A percentile compares a stretch with the other conserved stretches of the same genome.
phyloP scores from a whole-genome alignment of 768 basidiomycete genomes.

The Tylopilus sp. region DNA sequence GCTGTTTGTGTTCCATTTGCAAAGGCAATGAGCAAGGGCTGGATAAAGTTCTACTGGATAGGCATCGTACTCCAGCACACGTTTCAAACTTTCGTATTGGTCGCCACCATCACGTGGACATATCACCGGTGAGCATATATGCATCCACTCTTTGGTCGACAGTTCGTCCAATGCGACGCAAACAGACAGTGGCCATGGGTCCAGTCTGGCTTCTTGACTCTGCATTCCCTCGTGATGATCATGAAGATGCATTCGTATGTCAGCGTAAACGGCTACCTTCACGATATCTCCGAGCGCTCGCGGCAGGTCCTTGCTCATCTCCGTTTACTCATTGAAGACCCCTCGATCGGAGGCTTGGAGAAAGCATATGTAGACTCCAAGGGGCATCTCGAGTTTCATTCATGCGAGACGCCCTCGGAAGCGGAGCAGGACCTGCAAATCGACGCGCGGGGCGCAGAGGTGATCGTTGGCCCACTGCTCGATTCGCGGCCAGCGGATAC shows the following conservation, averaged over 20 bases:
- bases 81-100: slow-evolving; percentile 72
- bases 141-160: not conserved
- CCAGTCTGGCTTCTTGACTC: slow-evolving; percentile 84
- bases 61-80: slow-evolving; percentile 79
- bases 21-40: slow-evolving; percentile 68
- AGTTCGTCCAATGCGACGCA: not conserved
- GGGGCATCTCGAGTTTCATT: slow-evolving; percentile 32
- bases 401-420: slow-evolving; percentile 20
- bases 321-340: slow-evolving; percentile 41
- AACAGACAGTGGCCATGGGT: slow-evolving; percentile 97
- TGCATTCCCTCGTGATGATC: slow-evolving; percentile 86
- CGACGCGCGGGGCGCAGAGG: slow-evolving; percentile 46
- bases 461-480: slow-evolving; percentile 45
- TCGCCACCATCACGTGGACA: slow-evolving; percentile 80
- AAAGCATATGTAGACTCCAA: slow-evolving; percentile 52
- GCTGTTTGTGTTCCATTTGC: slow-evolving; percentile 82
- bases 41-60: slow-evolving; percentile 77
- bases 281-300: slow-evolving; percentile 47
- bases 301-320: slow-evolving; percentile 42
- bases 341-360: slow-evolving; percentile 61
- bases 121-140: slow-evolving; percentile 61
- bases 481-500: slow-evolving; percentile 50
- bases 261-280: slow-evolving; percentile 81
- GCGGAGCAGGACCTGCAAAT: slow-evolving; percentile 17
- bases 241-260: slow-evolving; percentile 98